A percentile compares a stretch with the other conserved stretches of the same genome.
phyloP scores from a whole-genome alignment of 2,329 filamentous ascomycete species.

The Rhynchosporium secalis region DNA sequence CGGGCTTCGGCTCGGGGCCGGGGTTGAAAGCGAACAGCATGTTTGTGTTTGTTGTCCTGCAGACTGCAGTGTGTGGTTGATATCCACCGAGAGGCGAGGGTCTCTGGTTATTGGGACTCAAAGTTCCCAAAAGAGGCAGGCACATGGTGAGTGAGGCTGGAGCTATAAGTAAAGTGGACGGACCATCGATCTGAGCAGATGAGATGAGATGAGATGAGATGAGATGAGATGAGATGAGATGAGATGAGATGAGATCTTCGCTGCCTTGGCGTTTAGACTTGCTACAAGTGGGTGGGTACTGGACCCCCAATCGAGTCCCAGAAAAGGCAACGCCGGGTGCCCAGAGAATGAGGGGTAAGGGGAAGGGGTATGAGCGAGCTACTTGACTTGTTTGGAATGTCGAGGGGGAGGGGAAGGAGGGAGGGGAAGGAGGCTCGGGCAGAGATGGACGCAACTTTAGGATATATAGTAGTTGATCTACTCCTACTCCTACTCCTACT shows the following conservation, averaged over 20 bases:
- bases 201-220: no score
- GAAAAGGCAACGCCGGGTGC: neutral
- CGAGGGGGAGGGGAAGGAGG: conserved; percentile 3
- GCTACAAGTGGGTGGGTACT: neutral
- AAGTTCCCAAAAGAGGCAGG: neutral
- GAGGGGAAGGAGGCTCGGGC: neutral
- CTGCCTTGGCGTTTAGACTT: neutral
- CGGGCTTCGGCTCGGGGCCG: no score
- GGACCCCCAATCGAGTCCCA: neutral
- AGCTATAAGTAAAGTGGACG: neutral
- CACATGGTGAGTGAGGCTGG: neutral
- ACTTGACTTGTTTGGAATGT: neutral
- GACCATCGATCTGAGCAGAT: no score
- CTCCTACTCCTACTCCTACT: no score
- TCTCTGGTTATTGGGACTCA: neutral
- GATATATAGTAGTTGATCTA: no score
- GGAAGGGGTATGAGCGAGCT: neutral
- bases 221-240: no score
- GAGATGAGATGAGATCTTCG: no score
- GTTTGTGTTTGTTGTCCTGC: no score
- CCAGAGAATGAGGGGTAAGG: conserved; percentile 11
- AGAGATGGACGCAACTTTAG: no score
- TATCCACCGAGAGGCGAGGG: neutral
- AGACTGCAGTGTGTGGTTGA: neutral
- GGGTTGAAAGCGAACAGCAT: no score